Evolutionary conservation across 2,329 filamentous ascomycete species (phyloP).

Genomic region (Celoporthe dispersa): DNA sequence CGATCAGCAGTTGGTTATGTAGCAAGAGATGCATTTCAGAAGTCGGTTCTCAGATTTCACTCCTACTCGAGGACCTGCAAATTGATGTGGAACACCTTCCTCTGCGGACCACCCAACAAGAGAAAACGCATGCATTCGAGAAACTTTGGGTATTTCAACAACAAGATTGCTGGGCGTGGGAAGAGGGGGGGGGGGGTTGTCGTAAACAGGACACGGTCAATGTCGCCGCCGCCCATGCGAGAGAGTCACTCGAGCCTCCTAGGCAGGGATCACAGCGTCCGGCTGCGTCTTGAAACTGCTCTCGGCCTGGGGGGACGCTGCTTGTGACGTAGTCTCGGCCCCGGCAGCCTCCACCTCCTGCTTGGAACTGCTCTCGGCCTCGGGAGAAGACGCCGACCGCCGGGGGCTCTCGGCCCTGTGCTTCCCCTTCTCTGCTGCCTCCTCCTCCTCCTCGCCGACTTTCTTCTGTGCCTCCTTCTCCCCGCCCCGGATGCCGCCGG

Average conservation of each 20-base stretch:
- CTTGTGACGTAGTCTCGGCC: neutral
- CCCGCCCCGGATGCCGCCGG: slow-evolving; percentile 30
- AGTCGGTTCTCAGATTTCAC: neutral
- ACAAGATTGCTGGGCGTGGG: neutral
- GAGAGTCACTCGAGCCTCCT: neutral
- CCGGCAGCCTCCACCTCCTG: too few species aligned
- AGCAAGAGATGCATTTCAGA: neutral
- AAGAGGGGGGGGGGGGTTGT: neutral
- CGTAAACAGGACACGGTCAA: neutral
- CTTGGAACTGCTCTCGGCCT: neutral
- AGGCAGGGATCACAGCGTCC: neutral
- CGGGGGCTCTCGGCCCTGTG: neutral
- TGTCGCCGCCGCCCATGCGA: neutral
- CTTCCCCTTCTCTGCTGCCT: slow-evolving; percentile 13
- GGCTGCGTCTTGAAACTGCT: slow-evolving; percentile 9
- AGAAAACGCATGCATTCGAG: neutral
- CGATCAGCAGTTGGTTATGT: neutral
- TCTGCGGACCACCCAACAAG: neutral
- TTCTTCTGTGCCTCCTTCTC: slow-evolving; percentile 30
- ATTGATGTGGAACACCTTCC: too few species aligned
- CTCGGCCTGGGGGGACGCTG: neutral
- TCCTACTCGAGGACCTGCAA: neutral
- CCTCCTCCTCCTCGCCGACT: slow-evolving; percentile 19
- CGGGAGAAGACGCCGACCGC: neutral
- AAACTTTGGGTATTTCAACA: neutral